These are phyloP conservation scores for Rhynchospora pubera DNA, from an alignment of 176 grass and related monocot species.

Conservation along the genomic window DNA sequence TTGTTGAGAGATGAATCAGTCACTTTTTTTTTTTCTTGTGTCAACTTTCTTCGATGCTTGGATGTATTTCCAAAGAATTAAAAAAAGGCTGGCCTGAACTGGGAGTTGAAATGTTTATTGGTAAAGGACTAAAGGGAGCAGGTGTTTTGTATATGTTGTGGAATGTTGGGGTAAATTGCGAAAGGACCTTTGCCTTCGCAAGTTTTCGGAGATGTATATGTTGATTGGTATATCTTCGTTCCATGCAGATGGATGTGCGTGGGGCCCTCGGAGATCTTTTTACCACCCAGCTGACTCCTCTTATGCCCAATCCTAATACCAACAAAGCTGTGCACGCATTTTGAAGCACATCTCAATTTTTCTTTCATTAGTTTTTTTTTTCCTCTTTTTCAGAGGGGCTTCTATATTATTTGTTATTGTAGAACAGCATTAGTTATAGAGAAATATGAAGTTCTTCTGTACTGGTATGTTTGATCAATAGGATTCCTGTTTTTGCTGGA, in stretches of 20 bases:
- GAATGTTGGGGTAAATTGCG: neutral
- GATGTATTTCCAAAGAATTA: neutral
- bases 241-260: conserved; percentile 90
- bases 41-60: neutral
- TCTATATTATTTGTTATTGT: conserved; percentile 6
- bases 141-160: neutral
- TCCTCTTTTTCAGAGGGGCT: neutral
- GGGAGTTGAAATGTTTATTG: neutral
- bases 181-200: neutral
- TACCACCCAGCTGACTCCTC: conserved; percentile 69
- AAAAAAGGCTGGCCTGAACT: neutral
- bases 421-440: conserved; percentile 12
- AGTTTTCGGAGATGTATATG: neutral
- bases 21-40: neutral
- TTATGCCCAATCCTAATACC: conserved; percentile 36
- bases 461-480: conserved; percentile 1
- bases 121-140: neutral
- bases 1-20: neutral
- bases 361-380: conserved; percentile 24
- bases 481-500: neutral
- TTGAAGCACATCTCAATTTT: conserved; percentile 19
- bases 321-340: conserved; percentile 17
- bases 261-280: conserved; percentile 89
- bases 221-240: conserved; percentile 10
- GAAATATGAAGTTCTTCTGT: conserved; percentile 15